Evolutionary conservation across 768 basidiomycete species (phyloP).

Genomic region (Plicaturopsis crispa): DNA sequence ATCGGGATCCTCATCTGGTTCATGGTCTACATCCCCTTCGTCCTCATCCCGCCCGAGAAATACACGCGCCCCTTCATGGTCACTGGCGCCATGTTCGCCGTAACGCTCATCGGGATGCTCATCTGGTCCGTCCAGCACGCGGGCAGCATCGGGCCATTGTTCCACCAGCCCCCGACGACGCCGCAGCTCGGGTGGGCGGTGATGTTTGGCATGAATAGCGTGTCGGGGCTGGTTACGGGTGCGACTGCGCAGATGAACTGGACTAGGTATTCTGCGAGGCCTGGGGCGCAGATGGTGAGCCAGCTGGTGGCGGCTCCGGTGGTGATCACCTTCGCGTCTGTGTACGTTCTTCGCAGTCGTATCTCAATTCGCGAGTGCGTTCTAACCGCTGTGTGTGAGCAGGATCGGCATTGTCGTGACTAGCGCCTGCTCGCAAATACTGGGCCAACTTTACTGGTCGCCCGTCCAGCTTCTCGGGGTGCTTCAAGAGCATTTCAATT

Average conservation of each 20-base stretch:
- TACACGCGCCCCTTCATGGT: conserved; percentile 10
- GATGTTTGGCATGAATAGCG: conserved; percentile 12
- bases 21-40: no score
- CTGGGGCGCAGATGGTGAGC: no score
- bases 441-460: conserved; percentile 12
- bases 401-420: conserved; percentile 12
- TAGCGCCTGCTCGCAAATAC: conserved; percentile 9
- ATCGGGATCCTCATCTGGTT: conserved; percentile 14
- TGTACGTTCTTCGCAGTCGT: no score
- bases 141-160: conserved; percentile 9
- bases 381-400: conserved; percentile 8
- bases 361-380: conserved; percentile 3
- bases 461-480: conserved; percentile 11
- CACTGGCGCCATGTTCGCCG: conserved; percentile 8
- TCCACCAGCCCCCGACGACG: conserved; percentile 7
- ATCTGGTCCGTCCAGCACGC: conserved; percentile 10
- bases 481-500: no score
- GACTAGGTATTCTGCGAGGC: conserved; percentile 10
- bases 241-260: conserved; percentile 10
- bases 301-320: conserved; percentile 10
- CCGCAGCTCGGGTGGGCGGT: conserved; percentile 10
- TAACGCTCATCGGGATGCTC: conserved; percentile 13
- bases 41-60: conserved; percentile 10
- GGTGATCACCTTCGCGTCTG: conserved; percentile 8
- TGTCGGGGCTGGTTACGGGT: conserved; percentile 8